Evolutionary conservation across 306 rosid species (phyloP), one percentile per base, ranked within the genome.

Genomic region (Acacia crassicarpa): DNA sequence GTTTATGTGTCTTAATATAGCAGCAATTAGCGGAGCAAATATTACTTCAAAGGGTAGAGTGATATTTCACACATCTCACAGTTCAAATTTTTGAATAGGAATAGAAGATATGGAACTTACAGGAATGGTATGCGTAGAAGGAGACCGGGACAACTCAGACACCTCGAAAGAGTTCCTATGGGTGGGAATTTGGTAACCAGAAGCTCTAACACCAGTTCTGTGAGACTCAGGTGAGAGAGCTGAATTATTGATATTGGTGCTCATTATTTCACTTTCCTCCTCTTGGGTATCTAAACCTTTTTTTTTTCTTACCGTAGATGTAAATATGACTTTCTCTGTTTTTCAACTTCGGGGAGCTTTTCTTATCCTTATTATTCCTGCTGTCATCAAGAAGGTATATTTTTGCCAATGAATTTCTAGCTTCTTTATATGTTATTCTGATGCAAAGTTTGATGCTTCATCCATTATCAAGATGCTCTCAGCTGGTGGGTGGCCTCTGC

Each of bases 171-270:
- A 74, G 30, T 85, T 83, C 41, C 54, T 79, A 67, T 63, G n/a
- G 65, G 27, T 76, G 46, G 83, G 81, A 85, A 66, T 65, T 14
- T 65, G 78, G 53, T 63, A 79, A 82, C 65, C 89, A 80, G 82
- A 81, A 74, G 85, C 79, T 83, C 85, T 83, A 33, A 70, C 54
- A 35, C 83, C 61, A 27, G 82, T 48, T 44, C 81, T 79, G 83
- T 82, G 22, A 51, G 56, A 33, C 72, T 78, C 74, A 8, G 88
- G 75, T 4, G 75, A 49, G 12, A 82, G 78, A 7, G 75, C 71
- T 74, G 69, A 76, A 77, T 84, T 86, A 88, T 67, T 85, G 84
- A 72, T 78, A 75, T 85, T 82, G 49, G 83, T 85, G 79, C 85
- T 87, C 88, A 86, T 89, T 81, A 65, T 88, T 65, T 84, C 84